A percentile compares a stretch with the other conserved stretches of the same genome.
Evolutionary conservation across 768 basidiomycete species (phyloP).

Genomic region (Scleroderma bovista): DNA sequence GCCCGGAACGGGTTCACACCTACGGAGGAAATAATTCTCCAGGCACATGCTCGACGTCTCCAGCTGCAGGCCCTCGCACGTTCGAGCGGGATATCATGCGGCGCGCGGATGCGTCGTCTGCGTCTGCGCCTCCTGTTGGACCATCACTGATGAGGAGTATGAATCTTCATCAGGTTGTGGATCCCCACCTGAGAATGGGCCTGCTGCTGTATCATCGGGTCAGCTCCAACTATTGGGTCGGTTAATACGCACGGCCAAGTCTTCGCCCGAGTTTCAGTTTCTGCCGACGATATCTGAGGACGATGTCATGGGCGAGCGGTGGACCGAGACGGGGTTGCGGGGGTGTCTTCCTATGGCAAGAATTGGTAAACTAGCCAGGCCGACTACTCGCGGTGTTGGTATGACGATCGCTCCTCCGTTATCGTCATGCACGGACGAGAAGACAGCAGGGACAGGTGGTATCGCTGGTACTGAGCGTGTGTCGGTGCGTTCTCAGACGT

Average conservation of each 20-base stretch:
- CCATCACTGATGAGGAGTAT: conserved; percentile 2
- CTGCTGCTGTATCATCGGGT: neutral
- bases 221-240: neutral
- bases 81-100: no score
- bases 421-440: conserved; percentile 13
- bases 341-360: conserved; percentile 1
- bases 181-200: neutral
- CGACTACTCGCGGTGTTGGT: conserved; percentile 20
- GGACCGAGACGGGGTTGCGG: conserved; percentile 5
- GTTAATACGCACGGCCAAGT: conserved; percentile 3
- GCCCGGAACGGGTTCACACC: conserved; percentile 57
- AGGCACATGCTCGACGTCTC: conserved; percentile 36
- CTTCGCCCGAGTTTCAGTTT: conserved; percentile 14
- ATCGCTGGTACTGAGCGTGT: conserved; percentile 3
- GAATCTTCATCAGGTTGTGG: neutral
- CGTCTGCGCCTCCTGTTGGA: neutral
- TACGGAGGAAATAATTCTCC: conserved; percentile 64
- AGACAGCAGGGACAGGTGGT: conserved; percentile 11
- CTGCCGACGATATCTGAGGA: conserved; percentile 31
- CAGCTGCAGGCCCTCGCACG: conserved; percentile 10
- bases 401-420: conserved; percentile 26
- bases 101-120: no score
- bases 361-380: conserved; percentile 13
- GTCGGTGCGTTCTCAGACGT: no score
- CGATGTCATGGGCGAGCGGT: conserved; percentile 18